These are phyloP conservation scores for Aspergillus clavatus DNA, from an alignment of 2,329 filamentous ascomycete genomes.

Conservation along the genomic window DNA sequence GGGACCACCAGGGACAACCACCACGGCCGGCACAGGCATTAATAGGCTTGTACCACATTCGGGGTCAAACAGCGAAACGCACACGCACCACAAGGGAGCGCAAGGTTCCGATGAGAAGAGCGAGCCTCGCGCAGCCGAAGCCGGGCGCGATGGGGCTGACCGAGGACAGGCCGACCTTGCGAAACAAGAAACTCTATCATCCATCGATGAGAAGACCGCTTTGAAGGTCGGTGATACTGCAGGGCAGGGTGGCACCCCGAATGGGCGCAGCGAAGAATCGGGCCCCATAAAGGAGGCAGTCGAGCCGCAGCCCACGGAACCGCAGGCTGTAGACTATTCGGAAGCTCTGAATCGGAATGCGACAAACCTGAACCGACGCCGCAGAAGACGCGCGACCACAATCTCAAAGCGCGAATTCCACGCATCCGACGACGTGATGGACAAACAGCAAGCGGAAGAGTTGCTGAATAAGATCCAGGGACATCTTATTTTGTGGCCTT, in stretches of 20 bases:
- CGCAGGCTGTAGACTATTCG: slow-evolving; percentile 35
- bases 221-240: slow-evolving; percentile 27
- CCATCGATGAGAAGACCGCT: slow-evolving; percentile 43
- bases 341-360: slow-evolving; percentile 39
- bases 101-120: slow-evolving; percentile 32
- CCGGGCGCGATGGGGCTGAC: slow-evolving; percentile 30
- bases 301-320: slow-evolving; percentile 28
- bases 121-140: slow-evolving; percentile 30
- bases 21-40: slow-evolving; percentile 17
- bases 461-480: slow-evolving; percentile 79
- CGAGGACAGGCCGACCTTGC: slow-evolving; percentile 28
- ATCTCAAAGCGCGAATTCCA: slow-evolving; percentile 46
- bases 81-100: slow-evolving; percentile 26
- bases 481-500: slow-evolving; percentile 84
- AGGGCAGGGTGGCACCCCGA: slow-evolving; percentile 19
- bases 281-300: slow-evolving; percentile 24
- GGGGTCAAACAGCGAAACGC: slow-evolving; percentile 28
- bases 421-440: slow-evolving; percentile 68
- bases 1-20: slow-evolving; percentile 35
- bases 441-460: slow-evolving; percentile 71
- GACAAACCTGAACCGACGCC: slow-evolving; percentile 31
- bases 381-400: slow-evolving; percentile 43
- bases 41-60: slow-evolving; percentile 21
- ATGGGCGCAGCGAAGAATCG: slow-evolving; percentile 23
- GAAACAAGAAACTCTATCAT: slow-evolving; percentile 28